Conservation (phyloP, 345 rosid genomes). For the Citrus trifoliata region DNA sequence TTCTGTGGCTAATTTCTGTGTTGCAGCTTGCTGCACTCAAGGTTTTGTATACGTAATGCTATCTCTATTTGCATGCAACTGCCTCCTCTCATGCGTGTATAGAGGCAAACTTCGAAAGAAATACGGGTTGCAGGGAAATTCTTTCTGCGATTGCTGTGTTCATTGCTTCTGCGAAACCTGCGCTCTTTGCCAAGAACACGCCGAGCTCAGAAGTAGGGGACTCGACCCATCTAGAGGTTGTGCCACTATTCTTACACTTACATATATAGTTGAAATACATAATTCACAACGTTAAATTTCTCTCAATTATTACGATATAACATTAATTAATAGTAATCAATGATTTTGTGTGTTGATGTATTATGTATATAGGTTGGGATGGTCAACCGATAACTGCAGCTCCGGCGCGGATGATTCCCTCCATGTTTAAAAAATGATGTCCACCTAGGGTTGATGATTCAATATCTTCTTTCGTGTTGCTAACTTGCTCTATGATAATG, state of each 20-base stretch:
- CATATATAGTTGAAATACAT: too few species aligned
- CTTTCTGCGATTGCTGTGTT: slow-evolving; percentile 19
- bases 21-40: not conserved
- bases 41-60: slow-evolving; percentile 12
- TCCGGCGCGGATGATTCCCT: not conserved
- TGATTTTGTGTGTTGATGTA: not conserved
- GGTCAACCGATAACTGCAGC: not conserved
- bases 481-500: too few species aligned
- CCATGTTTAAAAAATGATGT: not conserved
- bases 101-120: slow-evolving; percentile 13
- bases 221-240: slow-evolving; percentile 22
- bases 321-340: too few species aligned
- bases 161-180: slow-evolving; percentile 23
- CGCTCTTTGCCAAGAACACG: slow-evolving; percentile 29
- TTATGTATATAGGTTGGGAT: not conserved
- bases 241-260: not conserved
- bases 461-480: too few species aligned
- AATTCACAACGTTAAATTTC: too few species aligned
- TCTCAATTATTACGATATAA: too few species aligned
- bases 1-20: not conserved
- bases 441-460: not conserved
- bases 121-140: slow-evolving; percentile 8
- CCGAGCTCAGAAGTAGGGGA: slow-evolving; percentile 20
- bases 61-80: slow-evolving; percentile 1
- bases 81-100: slow-evolving; percentile 14